Evolutionary conservation across 2,329 filamentous ascomycete species (phyloP).

Genomic region (Ophiostoma tasmaniense): DNA sequence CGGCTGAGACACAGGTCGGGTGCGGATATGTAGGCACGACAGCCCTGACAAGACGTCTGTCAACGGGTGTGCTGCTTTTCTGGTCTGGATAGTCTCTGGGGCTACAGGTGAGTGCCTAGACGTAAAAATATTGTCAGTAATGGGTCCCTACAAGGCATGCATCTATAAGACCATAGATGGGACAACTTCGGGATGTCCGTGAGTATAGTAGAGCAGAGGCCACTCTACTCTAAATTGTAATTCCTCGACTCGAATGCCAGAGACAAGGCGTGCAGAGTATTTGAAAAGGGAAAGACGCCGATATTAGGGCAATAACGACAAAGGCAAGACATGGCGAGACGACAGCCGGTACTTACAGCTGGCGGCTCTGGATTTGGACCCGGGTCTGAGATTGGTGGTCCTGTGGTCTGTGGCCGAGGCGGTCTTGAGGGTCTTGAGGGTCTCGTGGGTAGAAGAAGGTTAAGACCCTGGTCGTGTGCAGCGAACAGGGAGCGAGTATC

Average conservation of each 20-base stretch:
- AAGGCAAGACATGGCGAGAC: not conserved
- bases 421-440: not conserved
- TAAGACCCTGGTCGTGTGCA: not conserved
- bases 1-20: not conserved
- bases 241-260: no score
- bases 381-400: not conserved
- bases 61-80: not conserved
- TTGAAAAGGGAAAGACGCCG: not conserved
- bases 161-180: not conserved
- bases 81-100: no score
- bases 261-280: not conserved
- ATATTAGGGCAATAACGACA: not conserved
- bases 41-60: not conserved
- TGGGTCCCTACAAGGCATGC: not conserved
- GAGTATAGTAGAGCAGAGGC: not conserved
- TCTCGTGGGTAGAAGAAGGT: not conserved
- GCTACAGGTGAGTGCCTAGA: not conserved
- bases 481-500: not conserved
- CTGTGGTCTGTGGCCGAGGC: not conserved
- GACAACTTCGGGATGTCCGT: not conserved
- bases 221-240: no score
- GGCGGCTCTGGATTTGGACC: not conserved
- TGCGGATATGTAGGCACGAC: not conserved
- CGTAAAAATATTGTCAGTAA: not conserved
- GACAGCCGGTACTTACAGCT: constrained; percentile 1